Evolutionary conservation across 2,329 filamentous ascomycete genomes (phyloP).

Genomic region (Penicillium hesseltinei): DNA sequence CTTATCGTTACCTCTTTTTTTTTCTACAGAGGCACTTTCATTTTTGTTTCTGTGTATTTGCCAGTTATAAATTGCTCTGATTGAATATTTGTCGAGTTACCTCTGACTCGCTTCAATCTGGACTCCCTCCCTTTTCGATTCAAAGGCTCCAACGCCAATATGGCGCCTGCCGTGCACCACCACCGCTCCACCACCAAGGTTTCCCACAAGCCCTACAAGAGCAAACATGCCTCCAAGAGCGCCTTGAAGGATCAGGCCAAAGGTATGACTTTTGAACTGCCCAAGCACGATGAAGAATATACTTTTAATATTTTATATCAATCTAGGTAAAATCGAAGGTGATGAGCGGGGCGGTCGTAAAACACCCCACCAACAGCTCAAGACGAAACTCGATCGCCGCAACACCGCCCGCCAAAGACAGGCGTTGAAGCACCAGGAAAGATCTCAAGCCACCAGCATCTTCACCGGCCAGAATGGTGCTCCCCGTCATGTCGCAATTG

Average conservation of each 20-base stretch:
- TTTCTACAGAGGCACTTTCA: conserved; percentile 6
- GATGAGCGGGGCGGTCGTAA: conserved; percentile 73
- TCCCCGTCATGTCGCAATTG: conserved; percentile 80
- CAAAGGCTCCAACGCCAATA: conserved; percentile 69
- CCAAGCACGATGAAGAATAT: background rate
- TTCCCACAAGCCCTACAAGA: conserved; percentile 87
- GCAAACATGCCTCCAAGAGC: conserved; percentile 83
- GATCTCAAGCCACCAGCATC: conserved; percentile 72
- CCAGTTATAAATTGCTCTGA: conserved; percentile 1
- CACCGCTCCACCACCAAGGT: conserved; percentile 91
- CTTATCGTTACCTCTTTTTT: conserved; percentile 25
- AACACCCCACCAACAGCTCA: conserved; percentile 91
- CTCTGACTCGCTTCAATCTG: conserved; percentile 26
- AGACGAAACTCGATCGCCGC: conserved; percentile 93
- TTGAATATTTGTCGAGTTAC: background rate
- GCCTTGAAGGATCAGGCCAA: conserved; percentile 81
- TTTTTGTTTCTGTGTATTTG: conserved; percentile 2
- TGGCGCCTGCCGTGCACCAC: conserved; percentile 73
- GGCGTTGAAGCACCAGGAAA: conserved; percentile 76
- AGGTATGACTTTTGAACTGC: conserved; percentile 53
- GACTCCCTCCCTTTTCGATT: conserved; percentile 76
- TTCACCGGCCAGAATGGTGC: conserved; percentile 86
- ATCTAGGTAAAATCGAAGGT: conserved; percentile 70
- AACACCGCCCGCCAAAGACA: conserved; percentile 94
- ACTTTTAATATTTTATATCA: conserved; percentile 13